Percentiles rank a stretch among this genome's conserved stretches.
Evolutionary conservation across 2,329 filamentous ascomycete genomes (phyloP).

Genomic region (Aureobasidium vineae): DNA sequence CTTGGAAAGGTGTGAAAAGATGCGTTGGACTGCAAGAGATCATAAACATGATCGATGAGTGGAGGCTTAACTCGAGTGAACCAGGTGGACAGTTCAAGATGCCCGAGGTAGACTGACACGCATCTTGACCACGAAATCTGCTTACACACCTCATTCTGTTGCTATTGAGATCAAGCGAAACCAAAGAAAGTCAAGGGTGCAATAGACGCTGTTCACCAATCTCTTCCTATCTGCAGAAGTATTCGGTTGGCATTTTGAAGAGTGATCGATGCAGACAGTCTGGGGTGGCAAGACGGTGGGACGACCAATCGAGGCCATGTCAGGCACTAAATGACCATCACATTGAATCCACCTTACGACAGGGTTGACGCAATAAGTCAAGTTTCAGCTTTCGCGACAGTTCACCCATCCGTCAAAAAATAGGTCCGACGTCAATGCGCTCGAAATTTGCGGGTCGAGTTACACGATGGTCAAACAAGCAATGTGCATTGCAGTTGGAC

Average conservation of each 20-base stretch:
- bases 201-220: no score
- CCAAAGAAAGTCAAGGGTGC: no score
- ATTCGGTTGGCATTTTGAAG: background rate
- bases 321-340: background rate
- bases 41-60: background rate
- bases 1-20: background rate
- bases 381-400: slow-evolving; percentile 1
- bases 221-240: no score
- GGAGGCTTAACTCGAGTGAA: background rate
- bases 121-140: background rate
- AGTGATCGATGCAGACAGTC: background rate
- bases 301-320: background rate
- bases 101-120: background rate
- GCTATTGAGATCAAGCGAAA: background rate
- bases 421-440: slow-evolving; percentile 2
- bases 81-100: background rate
- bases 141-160: background rate
- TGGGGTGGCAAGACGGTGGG: background rate
- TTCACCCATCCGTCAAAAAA: background rate
- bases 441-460: background rate
- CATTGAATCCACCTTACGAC: background rate
- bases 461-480: slow-evolving; percentile 1
- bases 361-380: slow-evolving; percentile 11
- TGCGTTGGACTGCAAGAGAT: background rate
- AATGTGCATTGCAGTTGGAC: background rate